Percentiles rank a stretch among this genome's conserved stretches.
Conservation (phyloP, 2,329 filamentous ascomycete species). For the Lojkania enalia region DNA sequence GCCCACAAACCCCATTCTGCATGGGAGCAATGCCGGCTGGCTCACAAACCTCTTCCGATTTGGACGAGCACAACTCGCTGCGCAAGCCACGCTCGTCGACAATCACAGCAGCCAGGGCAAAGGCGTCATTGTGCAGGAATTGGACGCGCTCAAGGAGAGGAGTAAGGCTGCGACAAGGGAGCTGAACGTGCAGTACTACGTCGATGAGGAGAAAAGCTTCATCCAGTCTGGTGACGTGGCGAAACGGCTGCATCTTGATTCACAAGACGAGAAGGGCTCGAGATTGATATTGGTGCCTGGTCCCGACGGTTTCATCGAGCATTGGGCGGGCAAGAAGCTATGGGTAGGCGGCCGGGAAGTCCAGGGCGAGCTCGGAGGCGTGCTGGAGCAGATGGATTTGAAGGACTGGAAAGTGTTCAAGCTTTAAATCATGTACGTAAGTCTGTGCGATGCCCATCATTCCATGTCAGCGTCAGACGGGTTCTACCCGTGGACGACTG, state of each 20-base stretch:
- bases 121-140: constrained; percentile 62
- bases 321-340: constrained; percentile 77
- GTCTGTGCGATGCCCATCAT: too few relatives aligned
- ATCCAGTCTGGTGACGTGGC: constrained; percentile 55
- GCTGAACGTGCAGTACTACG: constrained; percentile 68
- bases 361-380: constrained; percentile 73
- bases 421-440: constrained; percentile 53
- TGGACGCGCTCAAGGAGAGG: constrained; percentile 62
- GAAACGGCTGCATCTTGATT: constrained; percentile 22
- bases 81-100: constrained; percentile 10
- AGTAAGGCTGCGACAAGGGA: constrained; percentile 22
- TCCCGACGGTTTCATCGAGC: constrained; percentile 83
- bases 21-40: constrained; percentile 29
- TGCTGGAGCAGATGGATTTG: constrained; percentile 64
- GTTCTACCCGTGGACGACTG: too few relatives aligned
- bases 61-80: constrained; percentile 18
- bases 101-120: constrained; percentile 18
- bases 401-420: constrained; percentile 63
- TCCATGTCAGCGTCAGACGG: too few relatives aligned
- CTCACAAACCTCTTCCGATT: constrained; percentile 32
- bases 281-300: constrained; percentile 84
- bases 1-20: constrained; percentile 3
- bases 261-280: constrained; percentile 48
- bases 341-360: constrained; percentile 73
- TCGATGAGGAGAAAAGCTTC: constrained; percentile 76